Evolutionary conservation across 805 yeast species (phyloP), one percentile per base, ranked within the genome.

Genomic region (Clavispora carvajalis): DNA sequence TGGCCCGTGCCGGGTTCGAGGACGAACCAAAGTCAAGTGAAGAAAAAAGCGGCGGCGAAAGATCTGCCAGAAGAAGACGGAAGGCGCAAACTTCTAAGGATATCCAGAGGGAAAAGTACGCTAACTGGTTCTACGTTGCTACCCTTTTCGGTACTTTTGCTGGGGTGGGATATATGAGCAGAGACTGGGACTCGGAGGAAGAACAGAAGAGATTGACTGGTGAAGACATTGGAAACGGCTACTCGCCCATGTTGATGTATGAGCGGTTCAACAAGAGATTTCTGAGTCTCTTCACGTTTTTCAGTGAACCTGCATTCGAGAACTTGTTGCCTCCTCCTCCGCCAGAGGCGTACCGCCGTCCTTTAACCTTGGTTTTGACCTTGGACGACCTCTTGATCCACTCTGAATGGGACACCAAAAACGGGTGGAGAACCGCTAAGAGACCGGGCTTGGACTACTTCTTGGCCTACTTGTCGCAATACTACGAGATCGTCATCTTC

Each of bases 391-490:
- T 93, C 45, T 74, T 93, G 58, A 79, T 91, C 42, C 96, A 93
- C 62, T 81, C 95, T 29, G 86, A 84, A 47, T 93, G 99, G 99
- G 77, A 86, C 42, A 79, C 87, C 51, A 80, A 86, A 63, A 74
- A 79, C 59, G 99, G 99, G 40, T 93, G 99, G 99, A 82, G 93
- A 69, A 91, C 97, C 12, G 98, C 96, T 22, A 93, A 93, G 73
- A 87, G 99, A 71, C 98, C 99, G 24, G 99, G 99, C 47, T 81
- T 88, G 46, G 99, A 95, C 64, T 93, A 93, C 71, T 93, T 93
- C 68, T 70, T 93, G 59, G 96, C 95, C 22, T 93, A 93, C 65
- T 71, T 93, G 53, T 85, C 96, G 7, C 95, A 87, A 67, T 91
- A 89, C 71, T 93, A 91, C 65, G 99, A 93, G 69, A 82, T 93